These are phyloP conservation scores for Emergomyces pasteurianus DNA, from an alignment of 2,329 filamentous ascomycete genomes.

Conservation along the genomic window DNA sequence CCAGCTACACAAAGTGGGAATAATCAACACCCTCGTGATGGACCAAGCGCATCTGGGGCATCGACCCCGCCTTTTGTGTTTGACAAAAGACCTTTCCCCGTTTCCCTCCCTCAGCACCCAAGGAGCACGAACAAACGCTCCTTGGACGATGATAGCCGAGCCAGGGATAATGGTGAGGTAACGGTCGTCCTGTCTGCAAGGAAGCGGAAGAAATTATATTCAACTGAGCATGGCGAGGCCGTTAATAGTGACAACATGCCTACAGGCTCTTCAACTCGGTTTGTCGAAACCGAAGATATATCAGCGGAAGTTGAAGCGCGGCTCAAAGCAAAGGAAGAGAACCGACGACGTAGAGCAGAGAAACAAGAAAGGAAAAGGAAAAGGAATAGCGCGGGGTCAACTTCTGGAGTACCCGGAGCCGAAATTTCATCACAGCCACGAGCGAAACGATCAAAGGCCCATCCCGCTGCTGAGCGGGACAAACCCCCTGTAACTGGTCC, in stretches of 20 bases:
- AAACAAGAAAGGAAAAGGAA: conserved; percentile 31
- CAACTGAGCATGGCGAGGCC: background rate
- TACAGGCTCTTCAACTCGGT: background rate
- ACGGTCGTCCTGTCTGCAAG: conserved; percentile 3
- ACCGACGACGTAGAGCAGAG: conserved; percentile 19
- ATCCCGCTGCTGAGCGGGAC: background rate
- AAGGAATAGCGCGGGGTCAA: conserved; percentile 26
- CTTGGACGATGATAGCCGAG: conserved; percentile 10
- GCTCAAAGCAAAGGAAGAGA: conserved; percentile 32
- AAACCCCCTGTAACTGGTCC: background rate
- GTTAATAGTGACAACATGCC: background rate
- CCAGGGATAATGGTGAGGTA: conserved; percentile 1
- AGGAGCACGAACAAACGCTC: conserved; percentile 14
- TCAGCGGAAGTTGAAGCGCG: conserved; percentile 34
- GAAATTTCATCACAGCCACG: background rate
- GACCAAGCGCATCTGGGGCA: background rate
- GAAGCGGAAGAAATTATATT: conserved; percentile 17
- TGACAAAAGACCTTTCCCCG: conserved; percentile 11
- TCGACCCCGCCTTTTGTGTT: conserved; percentile 8
- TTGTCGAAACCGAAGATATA: conserved; percentile 32
- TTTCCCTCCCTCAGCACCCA: conserved; percentile 6
- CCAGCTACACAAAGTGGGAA: background rate
- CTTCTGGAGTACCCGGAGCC: conserved; percentile 13
- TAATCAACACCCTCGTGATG: background rate
- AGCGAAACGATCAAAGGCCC: background rate